Evolutionary conservation across 1,139 yeast genomes (phyloP).

Genomic region (Blastobotrys malaysiensis): DNA sequence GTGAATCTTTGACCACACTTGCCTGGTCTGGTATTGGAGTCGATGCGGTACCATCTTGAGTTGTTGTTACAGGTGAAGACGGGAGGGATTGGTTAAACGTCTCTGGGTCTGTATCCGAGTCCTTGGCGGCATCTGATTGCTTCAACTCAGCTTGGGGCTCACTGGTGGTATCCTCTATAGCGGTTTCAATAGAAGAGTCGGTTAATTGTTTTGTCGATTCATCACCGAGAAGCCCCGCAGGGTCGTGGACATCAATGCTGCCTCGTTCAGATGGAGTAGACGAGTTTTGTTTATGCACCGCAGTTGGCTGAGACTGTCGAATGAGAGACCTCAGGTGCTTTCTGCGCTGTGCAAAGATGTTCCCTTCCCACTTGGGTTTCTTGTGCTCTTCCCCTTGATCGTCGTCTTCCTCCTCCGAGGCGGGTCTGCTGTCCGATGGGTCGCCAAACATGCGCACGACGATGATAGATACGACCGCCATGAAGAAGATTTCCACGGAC

Average conservation of each 20-base stretch:
- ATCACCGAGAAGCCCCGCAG: neutral
- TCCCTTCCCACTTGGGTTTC: no score
- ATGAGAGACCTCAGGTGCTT: neutral
- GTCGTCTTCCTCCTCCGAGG: neutral
- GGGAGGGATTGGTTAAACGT: neutral
- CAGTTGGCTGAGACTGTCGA: neutral
- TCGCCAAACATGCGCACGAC: conserved; percentile 4
- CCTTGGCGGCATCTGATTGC: no score
- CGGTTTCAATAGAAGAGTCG: no score
- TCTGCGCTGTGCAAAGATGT: neutral
- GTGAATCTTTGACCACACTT: neutral
- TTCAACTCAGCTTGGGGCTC: neutral
- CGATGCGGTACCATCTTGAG: neutral
- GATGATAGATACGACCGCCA: conserved; percentile 19
- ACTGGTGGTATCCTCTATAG: neutral
- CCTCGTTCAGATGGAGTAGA: neutral
- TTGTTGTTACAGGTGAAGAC: no score
- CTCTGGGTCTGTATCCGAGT: neutral
- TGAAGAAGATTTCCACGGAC: conserved; percentile 33
- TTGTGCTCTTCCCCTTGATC: conserved; percentile 9
- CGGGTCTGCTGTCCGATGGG: neutral
- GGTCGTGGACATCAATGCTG: neutral
- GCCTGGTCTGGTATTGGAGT: neutral
- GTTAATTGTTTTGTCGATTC: neutral
- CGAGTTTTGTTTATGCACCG: neutral